phyloP scores from a whole-genome alignment of 345 rosid species.

The Eucalyptus rudis region DNA sequence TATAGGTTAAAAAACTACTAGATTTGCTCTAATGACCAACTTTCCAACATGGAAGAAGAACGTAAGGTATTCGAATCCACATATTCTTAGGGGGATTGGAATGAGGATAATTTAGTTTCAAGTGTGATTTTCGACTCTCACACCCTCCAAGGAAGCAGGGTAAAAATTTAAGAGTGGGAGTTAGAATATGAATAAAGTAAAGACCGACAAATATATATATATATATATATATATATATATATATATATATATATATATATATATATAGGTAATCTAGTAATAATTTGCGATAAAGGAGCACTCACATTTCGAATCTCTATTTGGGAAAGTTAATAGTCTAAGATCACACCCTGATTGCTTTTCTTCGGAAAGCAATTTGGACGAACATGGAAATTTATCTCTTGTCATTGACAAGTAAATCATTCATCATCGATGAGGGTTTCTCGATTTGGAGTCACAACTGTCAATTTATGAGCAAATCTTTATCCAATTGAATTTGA shows the following conservation, averaged over 20 bases:
- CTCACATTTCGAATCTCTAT: not conserved
- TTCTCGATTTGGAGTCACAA: not conserved
- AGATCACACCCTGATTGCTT: not conserved
- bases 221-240: too few species aligned
- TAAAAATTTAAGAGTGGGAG: accelerated
- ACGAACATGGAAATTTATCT: not conserved
- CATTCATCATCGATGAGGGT: not conserved
- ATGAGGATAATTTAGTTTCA: accelerated
- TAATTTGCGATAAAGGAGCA: not conserved
- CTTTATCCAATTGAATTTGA: not conserved
- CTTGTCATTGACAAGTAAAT: not conserved
- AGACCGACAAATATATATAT: accelerated
- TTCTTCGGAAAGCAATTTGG: not conserved
- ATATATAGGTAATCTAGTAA: accelerated
- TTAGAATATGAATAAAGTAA: too few species aligned
- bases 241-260: too few species aligned
- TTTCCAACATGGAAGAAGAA: accelerated
- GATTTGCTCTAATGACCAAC: accelerated
- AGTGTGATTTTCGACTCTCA: accelerated
- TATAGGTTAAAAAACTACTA: not conserved
- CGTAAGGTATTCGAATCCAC: accelerated
- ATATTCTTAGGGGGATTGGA: accelerated
- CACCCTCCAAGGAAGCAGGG: accelerated
- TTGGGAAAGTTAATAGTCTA: not conserved
- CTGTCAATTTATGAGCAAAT: not conserved